Base-by-base conservation (phyloP, 371 early-diverging fungal genomes). In the Apophysomyces elegans region DNA sequence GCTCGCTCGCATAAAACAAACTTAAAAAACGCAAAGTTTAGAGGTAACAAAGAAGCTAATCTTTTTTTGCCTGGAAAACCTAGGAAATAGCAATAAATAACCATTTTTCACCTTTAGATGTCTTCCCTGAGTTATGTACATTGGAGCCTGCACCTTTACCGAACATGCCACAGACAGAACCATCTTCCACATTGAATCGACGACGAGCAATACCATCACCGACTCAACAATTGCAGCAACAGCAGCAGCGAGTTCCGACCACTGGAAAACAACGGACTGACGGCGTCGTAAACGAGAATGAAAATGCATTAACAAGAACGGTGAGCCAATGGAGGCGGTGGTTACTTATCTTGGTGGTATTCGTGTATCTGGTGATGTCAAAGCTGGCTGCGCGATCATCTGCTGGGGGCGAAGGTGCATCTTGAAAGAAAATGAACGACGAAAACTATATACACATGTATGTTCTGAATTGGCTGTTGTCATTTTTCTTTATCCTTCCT, bases 1-100 rank as follows among this genome's bases (percentile, higher is more conserved):
- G 78, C 81, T 41, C 83, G 89, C 65, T 95, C 95, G n/a, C 93
- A 93, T 67, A 73, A 72, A 50, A 90, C 85, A 79, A 98, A 98
- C 68, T 61, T 92, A 47, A 76, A 73, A 26, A 92, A 90, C 67
- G 75, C 78, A 26, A 84, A 86, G 67, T 97, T 96, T 74, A 84
- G 81, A 88, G 91, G 92, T 89, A 83, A 61, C 39, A 2, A 50
- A 18, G 21, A 26, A 9, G 21, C 16, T 50, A 4, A 8, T 21
- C 8, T 26, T 50, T 50, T 50, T 9, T 7, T 54, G 32, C 32
- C 32, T 26, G 32, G 32, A 26, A 26, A 26, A 26, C 2, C 2
- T 26, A 26, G 2, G 32, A 26, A 26, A 26, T 26, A 26, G 32
- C 32, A 26, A 26, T 2, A 26, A 26, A 2, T 26, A 26, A 26